Percentiles rank a stretch among this genome's conserved stretches.
Evolutionary conservation across 495 filamentous ascomycete genomes (phyloP).

Genomic region (Aspergillus leporis): DNA sequence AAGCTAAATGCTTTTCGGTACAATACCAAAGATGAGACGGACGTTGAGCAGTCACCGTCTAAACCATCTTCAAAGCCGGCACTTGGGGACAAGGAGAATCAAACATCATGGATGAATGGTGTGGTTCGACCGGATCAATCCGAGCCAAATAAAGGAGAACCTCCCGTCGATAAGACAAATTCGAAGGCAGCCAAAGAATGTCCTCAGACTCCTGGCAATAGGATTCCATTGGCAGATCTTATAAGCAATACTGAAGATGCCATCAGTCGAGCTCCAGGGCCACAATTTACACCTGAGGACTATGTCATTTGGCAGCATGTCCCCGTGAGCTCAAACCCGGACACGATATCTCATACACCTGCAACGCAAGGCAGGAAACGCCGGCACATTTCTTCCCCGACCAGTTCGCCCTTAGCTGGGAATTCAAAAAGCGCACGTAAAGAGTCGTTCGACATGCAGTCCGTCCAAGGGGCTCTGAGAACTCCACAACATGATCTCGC

Average conservation of each 20-base stretch:
- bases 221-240: slow-evolving; percentile 76
- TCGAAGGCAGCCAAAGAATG: slow-evolving; percentile 46
- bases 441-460: slow-evolving; percentile 50
- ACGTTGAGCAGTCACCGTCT: slow-evolving; percentile 32
- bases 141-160: slow-evolving; percentile 25
- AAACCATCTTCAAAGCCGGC: slow-evolving; percentile 26
- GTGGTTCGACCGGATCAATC: slow-evolving; percentile 35
- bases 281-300: slow-evolving; percentile 65
- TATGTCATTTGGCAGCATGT: slow-evolving; percentile 70
- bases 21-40: slow-evolving; percentile 24
- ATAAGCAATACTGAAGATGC: slow-evolving; percentile 70
- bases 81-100: slow-evolving; percentile 41
- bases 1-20: slow-evolving; percentile 63
- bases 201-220: slow-evolving; percentile 72
- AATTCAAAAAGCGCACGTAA: slow-evolving; percentile 42
- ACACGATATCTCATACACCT: slow-evolving; percentile 44
- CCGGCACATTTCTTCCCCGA: slow-evolving; percentile 77
- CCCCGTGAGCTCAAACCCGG: slow-evolving; percentile 46
- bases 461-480: slow-evolving; percentile 56
- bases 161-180: slow-evolving; percentile 29
- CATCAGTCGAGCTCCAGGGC: slow-evolving; percentile 35
- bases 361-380: slow-evolving; percentile 64
- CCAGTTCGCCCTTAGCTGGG: slow-evolving; percentile 64
- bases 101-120: slow-evolving; percentile 43
- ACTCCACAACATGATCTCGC: slow-evolving; percentile 83